These are phyloP conservation scores for Lathyrus oleraceus DNA, from an alignment of 306 rosid genomes.

Conservation along the genomic window DNA sequence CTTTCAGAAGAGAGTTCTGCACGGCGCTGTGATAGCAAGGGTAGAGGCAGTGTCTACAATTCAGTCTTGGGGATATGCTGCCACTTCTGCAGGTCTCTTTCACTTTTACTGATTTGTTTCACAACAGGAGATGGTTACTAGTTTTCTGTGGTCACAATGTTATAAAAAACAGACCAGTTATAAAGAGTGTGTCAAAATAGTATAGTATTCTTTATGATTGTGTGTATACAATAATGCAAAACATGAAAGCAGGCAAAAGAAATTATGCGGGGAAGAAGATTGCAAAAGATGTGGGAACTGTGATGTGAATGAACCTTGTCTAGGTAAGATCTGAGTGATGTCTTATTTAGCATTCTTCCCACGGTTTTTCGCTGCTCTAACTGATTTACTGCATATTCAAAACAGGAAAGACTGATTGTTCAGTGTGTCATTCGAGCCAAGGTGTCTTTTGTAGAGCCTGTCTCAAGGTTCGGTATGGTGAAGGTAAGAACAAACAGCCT, in stretches of 20 bases:
- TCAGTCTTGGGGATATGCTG: conserved; percentile 65
- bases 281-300: conserved; percentile 68
- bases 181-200: background rate
- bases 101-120: background rate
- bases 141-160: background rate
- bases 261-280: conserved; percentile 68
- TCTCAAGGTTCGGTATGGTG: conserved; percentile 75
- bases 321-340: conserved; percentile 46
- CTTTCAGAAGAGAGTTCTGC: conserved; percentile 48
- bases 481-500: conserved; percentile 49
- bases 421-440: conserved; percentile 66
- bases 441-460: conserved; percentile 77
- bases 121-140: background rate
- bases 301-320: conserved; percentile 64
- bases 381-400: background rate
- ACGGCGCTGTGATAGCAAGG: conserved; percentile 60
- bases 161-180: background rate
- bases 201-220: background rate
- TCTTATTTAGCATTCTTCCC: background rate
- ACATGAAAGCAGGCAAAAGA: conserved; percentile 65
- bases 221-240: conserved; percentile 8
- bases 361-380: conserved; percentile 11
- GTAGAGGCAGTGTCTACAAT: conserved; percentile 66
- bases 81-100: conserved; percentile 72
- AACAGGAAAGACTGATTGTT: conserved; percentile 81